Percentiles rank a stretch among this genome's conserved stretches.
phyloP scores from a whole-genome alignment of 176 grass and related monocot species.

The Otatea glauca region DNA sequence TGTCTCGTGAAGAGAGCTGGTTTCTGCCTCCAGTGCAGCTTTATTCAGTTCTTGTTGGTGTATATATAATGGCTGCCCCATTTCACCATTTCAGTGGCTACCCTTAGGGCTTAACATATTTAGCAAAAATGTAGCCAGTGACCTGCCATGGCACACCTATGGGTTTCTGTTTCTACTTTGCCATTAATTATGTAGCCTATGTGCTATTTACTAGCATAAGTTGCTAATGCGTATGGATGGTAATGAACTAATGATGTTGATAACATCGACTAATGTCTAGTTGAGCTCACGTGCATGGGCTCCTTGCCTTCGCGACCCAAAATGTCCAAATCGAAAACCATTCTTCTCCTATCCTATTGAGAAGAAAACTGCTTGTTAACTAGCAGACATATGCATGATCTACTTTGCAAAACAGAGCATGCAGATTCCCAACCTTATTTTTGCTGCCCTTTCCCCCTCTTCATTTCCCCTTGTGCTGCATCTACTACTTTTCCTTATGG shows the following conservation, averaged over 20 bases:
- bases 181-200: too few species aligned
- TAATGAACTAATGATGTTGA: not conserved
- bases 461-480: not conserved
- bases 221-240: not conserved
- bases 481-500: not conserved
- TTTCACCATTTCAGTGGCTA: not conserved
- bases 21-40: constrained; percentile 23
- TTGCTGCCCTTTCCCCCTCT: not conserved
- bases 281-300: too few species aligned
- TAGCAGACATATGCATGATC: not conserved
- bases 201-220: not conserved
- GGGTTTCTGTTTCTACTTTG: too few species aligned
- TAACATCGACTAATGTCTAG: not conserved
- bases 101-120: not conserved
- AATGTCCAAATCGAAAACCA: not conserved
- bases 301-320: not conserved
- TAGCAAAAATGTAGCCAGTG: not conserved
- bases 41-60: constrained; percentile 38
- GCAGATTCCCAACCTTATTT: not conserved
- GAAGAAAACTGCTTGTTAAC: not conserved
- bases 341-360: not conserved
- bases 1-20: constrained; percentile 34
- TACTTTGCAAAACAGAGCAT: not conserved
- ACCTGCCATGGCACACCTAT: not conserved
- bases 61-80: not conserved